These are phyloP conservation scores for Pythium rishiriense DNA, from an alignment of 352 stramenopile species.

Conservation along the genomic window DNA sequence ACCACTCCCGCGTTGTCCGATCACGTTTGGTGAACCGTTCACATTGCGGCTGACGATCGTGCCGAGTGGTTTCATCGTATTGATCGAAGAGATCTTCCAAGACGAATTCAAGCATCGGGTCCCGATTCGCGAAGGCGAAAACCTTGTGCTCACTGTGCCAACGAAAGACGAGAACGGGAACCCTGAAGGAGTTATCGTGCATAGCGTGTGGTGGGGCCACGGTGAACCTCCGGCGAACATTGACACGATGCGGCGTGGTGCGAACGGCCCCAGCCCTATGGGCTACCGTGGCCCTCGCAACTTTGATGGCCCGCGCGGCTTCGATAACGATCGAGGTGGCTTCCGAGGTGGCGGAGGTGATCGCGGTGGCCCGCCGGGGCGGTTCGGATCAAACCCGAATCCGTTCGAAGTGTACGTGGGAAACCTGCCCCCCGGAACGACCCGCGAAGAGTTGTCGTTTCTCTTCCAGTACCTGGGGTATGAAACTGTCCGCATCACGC, in stretches of 20 bases:
- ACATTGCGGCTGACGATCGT: conserved; percentile 75
- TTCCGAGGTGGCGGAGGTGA: conserved; percentile 33
- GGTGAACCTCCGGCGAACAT: conserved; percentile 70
- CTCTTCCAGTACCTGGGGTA: conserved; percentile 82
- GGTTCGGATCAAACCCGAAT: conserved; percentile 57
- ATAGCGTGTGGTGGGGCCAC: conserved; percentile 86
- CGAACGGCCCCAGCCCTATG: conserved; percentile 17
- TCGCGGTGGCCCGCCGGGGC: conserved; percentile 31
- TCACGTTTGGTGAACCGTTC: conserved; percentile 77
- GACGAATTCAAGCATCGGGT: conserved; percentile 85
- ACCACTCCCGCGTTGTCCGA: conserved; percentile 57
- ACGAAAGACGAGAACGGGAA: conserved; percentile 77
- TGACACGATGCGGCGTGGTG: conserved; percentile 47
- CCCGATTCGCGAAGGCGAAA: conserved; percentile 81
- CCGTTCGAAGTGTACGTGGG: conserved; percentile 83
- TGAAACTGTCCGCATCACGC: conserved; percentile 84
- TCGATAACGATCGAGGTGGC: conserved; percentile 42
- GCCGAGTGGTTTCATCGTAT: conserved; percentile 70
- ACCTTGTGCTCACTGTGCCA: conserved; percentile 73
- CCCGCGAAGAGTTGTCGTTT: conserved; percentile 76
- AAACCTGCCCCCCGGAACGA: conserved; percentile 79
- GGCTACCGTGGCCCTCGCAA: conserved; percentile 32
- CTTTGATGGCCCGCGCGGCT: conserved; percentile 27
- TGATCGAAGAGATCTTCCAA: conserved; percentile 80
- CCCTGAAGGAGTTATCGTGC: conserved; percentile 67